These are phyloP conservation scores for Ogataea pini DNA, from an alignment of 805 yeast genomes.

Conservation along the genomic window DNA sequence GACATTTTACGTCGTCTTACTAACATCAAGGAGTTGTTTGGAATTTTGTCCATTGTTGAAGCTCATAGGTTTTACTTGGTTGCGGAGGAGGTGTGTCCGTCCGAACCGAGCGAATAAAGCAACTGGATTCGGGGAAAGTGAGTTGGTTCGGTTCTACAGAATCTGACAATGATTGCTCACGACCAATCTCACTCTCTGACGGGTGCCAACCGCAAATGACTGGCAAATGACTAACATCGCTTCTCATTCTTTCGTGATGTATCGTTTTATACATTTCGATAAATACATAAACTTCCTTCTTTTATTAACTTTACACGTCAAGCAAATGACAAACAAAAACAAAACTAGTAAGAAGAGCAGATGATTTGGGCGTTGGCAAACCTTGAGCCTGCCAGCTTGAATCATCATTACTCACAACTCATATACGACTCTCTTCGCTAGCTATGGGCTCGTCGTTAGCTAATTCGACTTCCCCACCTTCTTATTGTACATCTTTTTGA, in stretches of 20 bases:
- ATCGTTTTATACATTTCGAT: too few species aligned
- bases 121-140: too few species aligned
- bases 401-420: too few species aligned
- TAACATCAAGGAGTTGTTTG: conserved; percentile 6
- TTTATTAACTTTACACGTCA: too few species aligned
- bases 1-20: conserved; percentile 3
- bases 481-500: conserved; percentile 35
- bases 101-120: too few species aligned
- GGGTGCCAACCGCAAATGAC: not conserved
- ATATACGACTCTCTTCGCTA: not conserved
- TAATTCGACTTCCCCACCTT: conserved; percentile 21
- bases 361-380: not conserved
- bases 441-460: not conserved
- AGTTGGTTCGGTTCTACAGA: too few species aligned
- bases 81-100: not conserved
- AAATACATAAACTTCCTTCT: too few species aligned
- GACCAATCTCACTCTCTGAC: not conserved
- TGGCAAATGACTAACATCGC: not conserved
- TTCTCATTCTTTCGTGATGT: not conserved
- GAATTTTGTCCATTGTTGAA: conserved; percentile 4
- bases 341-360: too few species aligned
- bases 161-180: too few species aligned
- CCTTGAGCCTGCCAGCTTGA: too few species aligned
- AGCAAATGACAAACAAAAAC: too few species aligned
- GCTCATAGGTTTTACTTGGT: conserved; percentile 16